Percentiles rank a stretch among this genome's conserved stretches.
Conservation (phyloP, 495 filamentous ascomycete genomes). For the Neurospora africana region DNA sequence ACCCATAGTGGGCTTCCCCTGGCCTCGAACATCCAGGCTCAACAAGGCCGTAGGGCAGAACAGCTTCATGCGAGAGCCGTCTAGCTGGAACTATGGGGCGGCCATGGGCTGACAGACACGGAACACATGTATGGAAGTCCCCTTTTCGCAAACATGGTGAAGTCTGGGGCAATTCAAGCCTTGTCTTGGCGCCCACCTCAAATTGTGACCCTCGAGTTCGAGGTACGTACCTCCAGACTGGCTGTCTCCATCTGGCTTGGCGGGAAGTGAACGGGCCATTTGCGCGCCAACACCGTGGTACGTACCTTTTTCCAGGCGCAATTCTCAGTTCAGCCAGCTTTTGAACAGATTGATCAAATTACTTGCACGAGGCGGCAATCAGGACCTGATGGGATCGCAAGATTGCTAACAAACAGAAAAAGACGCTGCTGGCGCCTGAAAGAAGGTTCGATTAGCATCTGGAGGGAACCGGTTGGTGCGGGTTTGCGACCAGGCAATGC, state of each 20-base stretch:
- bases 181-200: not conserved
- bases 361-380: not conserved
- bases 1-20: not conserved
- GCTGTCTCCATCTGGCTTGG: not conserved
- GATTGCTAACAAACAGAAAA: not conserved
- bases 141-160: not conserved
- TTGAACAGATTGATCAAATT: not conserved
- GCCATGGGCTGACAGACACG: not conserved
- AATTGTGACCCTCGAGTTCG: not conserved
- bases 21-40: not conserved
- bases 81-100: not conserved
- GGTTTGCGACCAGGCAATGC: not conserved
- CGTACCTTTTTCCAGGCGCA: not conserved
- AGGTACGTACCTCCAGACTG: not conserved
- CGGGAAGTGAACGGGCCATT: not conserved
- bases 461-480: slow-evolving; percentile 7
- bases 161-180: not conserved
- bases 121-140: not conserved
- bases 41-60: not conserved
- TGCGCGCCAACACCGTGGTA: not conserved
- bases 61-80: not conserved
- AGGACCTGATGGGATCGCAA: not conserved
- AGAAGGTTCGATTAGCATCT: slow-evolving; percentile 21
- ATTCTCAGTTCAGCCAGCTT: not conserved
- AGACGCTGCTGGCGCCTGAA: slow-evolving; percentile 3